phyloP scores from a whole-genome alignment of 2,329 filamentous ascomycete genomes.

The Aspergillus fumigatiaffinis region DNA sequence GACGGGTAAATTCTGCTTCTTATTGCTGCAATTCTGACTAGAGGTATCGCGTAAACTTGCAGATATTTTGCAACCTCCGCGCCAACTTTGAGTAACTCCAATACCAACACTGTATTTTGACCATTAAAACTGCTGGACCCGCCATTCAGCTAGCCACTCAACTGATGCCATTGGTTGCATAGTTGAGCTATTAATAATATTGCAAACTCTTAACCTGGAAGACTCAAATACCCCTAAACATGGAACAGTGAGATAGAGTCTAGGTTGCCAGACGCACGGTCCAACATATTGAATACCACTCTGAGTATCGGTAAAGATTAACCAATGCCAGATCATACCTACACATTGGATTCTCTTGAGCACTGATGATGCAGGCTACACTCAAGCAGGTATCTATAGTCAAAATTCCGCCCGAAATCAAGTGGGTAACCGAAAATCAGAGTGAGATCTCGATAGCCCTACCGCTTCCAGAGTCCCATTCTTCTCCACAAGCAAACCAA shows the following conservation, averaged over 20 bases:
- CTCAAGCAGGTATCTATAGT: background rate
- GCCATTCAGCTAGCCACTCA: background rate
- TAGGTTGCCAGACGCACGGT: background rate
- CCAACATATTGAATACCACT: too few relatives aligned
- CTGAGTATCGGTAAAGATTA: too few relatives aligned
- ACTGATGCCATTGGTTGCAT: background rate
- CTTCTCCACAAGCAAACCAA: constrained; percentile 2
- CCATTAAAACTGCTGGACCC: background rate
- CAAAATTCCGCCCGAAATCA: too few relatives aligned
- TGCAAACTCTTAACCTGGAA: too few relatives aligned
- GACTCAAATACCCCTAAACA: background rate
- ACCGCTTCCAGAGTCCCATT: background rate
- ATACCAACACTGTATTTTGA: background rate
- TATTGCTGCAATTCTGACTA: too few relatives aligned
- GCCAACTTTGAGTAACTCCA: background rate
- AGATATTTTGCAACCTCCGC: background rate
- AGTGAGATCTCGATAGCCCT: background rate
- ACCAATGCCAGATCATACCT: too few relatives aligned
- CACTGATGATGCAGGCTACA: background rate
- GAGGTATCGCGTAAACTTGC: background rate
- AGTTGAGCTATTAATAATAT: too few relatives aligned
- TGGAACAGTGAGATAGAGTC: background rate
- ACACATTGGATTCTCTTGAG: too few relatives aligned
- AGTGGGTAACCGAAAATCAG: background rate
- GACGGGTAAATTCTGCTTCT: too few relatives aligned